phyloP scores from a whole-genome alignment of 2,329 filamentous ascomycete species.

The Claviceps paspali region DNA sequence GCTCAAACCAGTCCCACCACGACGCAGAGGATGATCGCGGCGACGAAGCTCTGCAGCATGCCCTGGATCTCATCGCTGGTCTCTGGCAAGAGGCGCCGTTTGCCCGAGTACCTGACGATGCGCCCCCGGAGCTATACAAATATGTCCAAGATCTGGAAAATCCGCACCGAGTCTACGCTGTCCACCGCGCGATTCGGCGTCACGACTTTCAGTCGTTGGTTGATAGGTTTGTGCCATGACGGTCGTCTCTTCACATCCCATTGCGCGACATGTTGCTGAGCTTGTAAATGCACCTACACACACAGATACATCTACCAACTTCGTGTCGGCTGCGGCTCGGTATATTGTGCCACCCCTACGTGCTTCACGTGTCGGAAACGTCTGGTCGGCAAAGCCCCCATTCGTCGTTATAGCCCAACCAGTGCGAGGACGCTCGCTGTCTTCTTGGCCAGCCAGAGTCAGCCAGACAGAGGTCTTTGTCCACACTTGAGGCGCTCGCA shows the following conservation, averaged over 20 bases:
- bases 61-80: constrained; percentile 36
- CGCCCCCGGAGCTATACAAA: constrained; percentile 40
- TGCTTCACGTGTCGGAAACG: constrained; percentile 68
- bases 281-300: too few relatives aligned
- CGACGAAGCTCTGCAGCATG: constrained; percentile 11
- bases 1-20: constrained; percentile 1
- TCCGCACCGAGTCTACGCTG: constrained; percentile 43
- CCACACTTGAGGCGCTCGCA: constrained; percentile 28
- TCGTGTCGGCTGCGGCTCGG: constrained; percentile 60
- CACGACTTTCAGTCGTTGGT: constrained; percentile 52
- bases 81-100: constrained; percentile 49
- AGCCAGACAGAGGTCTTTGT: constrained; percentile 58
- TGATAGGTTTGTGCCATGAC: constrained; percentile 36
- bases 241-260: background rate
- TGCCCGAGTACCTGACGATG: constrained; percentile 42
- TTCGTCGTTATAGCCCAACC: constrained; percentile 64
- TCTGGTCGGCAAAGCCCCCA: constrained; percentile 48
- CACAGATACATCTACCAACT: constrained; percentile 64
- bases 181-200: constrained; percentile 44
- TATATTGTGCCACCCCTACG: constrained; percentile 55
- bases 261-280: too few relatives aligned
- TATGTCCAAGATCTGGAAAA: constrained; percentile 44
- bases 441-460: constrained; percentile 65
- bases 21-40: constrained; percentile 1
- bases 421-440: constrained; percentile 71